Evolutionary conservation across 192 early-diverging fungal genomes (phyloP), one percentile per base, ranked within the genome.

Genomic region (Coemansia sp.): DNA sequence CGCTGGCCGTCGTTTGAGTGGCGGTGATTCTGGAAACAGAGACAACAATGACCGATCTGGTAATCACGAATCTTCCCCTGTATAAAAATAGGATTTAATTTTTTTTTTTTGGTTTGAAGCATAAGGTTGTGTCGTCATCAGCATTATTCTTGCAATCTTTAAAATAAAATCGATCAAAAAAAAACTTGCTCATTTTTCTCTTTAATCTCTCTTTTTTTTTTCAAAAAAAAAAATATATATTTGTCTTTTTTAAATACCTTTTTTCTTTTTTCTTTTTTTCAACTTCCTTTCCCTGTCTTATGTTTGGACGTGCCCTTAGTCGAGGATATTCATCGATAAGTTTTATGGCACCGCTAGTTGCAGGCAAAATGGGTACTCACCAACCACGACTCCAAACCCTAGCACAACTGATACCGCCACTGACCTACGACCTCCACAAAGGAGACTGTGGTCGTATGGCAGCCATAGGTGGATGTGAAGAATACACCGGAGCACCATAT

Each of bases 401-500:
- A 5, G 81, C 74, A 2, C 72, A 78, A 51, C 69, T 78, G 7
- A 69, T 79, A 49, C 76, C 81, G 33, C 76, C 81, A 8, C 64
- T 78, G n/a, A 67, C 70, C 22, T 34, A n/a, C 48, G 49, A 62
- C 38, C 28, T 83, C 42, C 81, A 72, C 65, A 83, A 83, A 67
- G 75, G 76, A 58, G 76, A 78, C 60, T 75, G 74, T 40, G 76
- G 76, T 5, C 76, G 75, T 16, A 61, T 83, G 3, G 73, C 72
- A 4, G 49, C 72, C 4, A 55, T 80, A 5, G 77, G 77, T 52
- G 77, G 77, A 17, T 76, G 73, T 32, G 77, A 83, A 30, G 82
- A 83, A 58, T 94, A 94, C 71, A 94, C 96, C 0, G 95, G 96
- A 0, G 96, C 96, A 2, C 95, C 96, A 2, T 98, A 87, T 65